Percentiles rank a stretch among this genome's conserved stretches.
phyloP scores from a whole-genome alignment of 2,329 filamentous ascomycete species.

The Pseudogymnoascus sp. region DNA sequence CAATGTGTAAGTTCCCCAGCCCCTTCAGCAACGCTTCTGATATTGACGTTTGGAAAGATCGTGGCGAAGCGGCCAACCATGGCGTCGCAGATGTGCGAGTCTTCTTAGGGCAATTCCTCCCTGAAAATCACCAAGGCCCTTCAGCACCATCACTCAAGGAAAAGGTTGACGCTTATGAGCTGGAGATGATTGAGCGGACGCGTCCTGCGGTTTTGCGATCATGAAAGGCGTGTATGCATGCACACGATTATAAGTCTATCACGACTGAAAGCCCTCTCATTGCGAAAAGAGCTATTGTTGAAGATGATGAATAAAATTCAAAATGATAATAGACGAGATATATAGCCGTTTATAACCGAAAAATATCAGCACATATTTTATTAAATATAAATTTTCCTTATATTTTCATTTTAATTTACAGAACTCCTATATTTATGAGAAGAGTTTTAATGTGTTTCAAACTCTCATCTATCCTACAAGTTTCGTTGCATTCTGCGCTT shows the following conservation, averaged over 20 bases:
- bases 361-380: neutral
- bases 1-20: conserved; percentile 38
- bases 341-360: neutral
- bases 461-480: neutral
- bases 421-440: neutral
- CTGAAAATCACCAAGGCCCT: conserved; percentile 30
- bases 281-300: conserved; percentile 6
- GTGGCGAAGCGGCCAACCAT: conserved; percentile 40
- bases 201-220: conserved; percentile 43
- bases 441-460: neutral
- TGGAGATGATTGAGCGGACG: conserved; percentile 36
- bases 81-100: conserved; percentile 39
- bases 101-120: conserved; percentile 30
- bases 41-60: conserved; percentile 12
- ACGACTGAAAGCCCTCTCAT: conserved; percentile 12
- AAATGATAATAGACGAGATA: neutral
- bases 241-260: conserved; percentile 39
- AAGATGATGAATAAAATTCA: neutral
- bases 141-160: conserved; percentile 42
- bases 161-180: conserved; percentile 44
- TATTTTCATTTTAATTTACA: neutral
- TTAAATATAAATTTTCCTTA: neutral
- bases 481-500: neutral
- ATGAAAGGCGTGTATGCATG: conserved; percentile 47
- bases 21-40: conserved; percentile 22